Base-by-base conservation (phyloP, 768 basidiomycete species). In the Macrolepiota albuminosa region DNA sequence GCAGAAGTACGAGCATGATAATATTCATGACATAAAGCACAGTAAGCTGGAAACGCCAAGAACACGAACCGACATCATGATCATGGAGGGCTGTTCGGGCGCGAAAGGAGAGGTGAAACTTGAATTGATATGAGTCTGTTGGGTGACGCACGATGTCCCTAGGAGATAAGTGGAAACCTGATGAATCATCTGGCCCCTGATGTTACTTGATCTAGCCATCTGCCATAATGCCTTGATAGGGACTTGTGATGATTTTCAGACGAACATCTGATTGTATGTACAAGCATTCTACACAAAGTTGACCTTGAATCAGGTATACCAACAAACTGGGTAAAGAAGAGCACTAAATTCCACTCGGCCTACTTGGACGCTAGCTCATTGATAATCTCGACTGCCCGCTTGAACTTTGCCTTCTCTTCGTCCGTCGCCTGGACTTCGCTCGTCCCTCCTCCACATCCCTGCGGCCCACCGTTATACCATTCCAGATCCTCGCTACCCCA, bases 381-480 rank as follows among this genome's bases (percentile, higher is more conserved):
- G 18, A 91, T 80, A 53, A 91, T 89, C 39, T 80, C 81, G 1
- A 92, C 84, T 2, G 88, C 91, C 18, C 85, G 72, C 70, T 77
- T 79, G 69, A 93, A 93, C 70, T 84, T 77, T n/a, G 57, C 73
- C 73, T 85, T 89, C 57, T 93, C 73, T 65, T 85, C 84, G 13
- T 77, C 79, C 29, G 84, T 83, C 13, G 85, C 73, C 60, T 81
- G 69, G 14, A 80, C 78, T 1, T 63, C 52, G 64, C 84, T 84
- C 7, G 24, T 53, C 10, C 81, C 88, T 5, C 80, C 80, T 14
- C 77, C 79, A 66, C 85, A 86, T 2, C 89, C 88, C 59, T 78
- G 70, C 0, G 86, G 84, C 0, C 82, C 84, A 3, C 82, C 83
- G 67, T 87, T 87, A 45, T 57, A 68, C 88, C 88, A 90, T 69